Evolutionary conservation across 768 basidiomycete genomes (phyloP).

Genomic region (Pleurotus platypus): DNA sequence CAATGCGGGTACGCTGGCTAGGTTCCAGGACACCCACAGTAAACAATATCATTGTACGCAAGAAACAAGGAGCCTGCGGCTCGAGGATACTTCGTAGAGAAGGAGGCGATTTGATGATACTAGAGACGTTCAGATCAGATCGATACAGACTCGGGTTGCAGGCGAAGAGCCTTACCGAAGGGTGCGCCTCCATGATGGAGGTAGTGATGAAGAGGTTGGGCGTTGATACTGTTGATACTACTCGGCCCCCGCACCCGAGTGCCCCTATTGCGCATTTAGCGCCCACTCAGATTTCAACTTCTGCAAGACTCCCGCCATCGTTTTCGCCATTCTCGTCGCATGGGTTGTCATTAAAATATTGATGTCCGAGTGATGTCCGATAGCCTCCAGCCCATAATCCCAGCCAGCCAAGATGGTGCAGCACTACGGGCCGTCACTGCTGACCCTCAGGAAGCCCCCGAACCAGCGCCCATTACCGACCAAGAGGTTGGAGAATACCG

Average conservation of each 20-base stretch:
- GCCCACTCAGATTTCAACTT: too few relatives aligned
- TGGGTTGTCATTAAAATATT: too few relatives aligned
- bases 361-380: conserved; percentile 23
- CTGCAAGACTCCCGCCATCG: too few relatives aligned
- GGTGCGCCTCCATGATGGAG: too few relatives aligned
- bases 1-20: neutral
- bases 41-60: conserved; percentile 69
- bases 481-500: conserved; percentile 92
- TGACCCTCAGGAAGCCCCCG: conserved; percentile 34
- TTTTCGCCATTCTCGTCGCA: too few relatives aligned
- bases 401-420: conserved; percentile 35
- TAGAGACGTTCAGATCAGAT: conserved; percentile 14
- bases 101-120: conserved; percentile 43
- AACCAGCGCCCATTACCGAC: conserved; percentile 71
- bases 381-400: conserved; percentile 35
- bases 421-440: conserved; percentile 19
- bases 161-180: too few relatives aligned
- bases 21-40: conserved; percentile 34
- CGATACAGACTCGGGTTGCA: too few relatives aligned
- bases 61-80: conserved; percentile 65
- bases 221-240: too few relatives aligned
- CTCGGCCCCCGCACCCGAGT: too few relatives aligned
- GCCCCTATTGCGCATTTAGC: too few relatives aligned
- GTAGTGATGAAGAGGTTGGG: too few relatives aligned
- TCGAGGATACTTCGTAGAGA: conserved; percentile 59